Base-by-base conservation (phyloP, 2,329 filamentous ascomycete genomes). In the Chaetoscypha palmicola region DNA sequence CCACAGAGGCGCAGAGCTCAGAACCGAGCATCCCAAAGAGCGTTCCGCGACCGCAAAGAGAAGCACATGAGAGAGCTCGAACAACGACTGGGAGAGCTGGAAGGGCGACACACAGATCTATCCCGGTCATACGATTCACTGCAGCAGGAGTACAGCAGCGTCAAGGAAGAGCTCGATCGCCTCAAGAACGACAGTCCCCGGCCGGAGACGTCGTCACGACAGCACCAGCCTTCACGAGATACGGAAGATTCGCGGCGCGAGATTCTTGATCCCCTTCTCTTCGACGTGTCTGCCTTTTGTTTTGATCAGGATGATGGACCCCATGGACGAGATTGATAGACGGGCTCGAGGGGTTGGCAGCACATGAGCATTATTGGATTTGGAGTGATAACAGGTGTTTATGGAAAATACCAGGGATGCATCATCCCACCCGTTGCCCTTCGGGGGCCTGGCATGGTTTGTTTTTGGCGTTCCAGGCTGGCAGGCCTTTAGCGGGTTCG, bases 1-100 rank as follows among this genome's bases (percentile, higher is more conserved):
- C 26, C 19, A 14, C 22, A 47, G 45, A 32, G 45, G 26, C 45
- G 45, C 24, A 40, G 45, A 32, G 45, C 45, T 24, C 45, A 47
- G n/a, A 47, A 47, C 26, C 41, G 45, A 35, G 76, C 76, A 30
- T 79, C 76, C 2, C 76, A 80, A 58, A 66, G 76, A 46, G 76
- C 76, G 1, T 80, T 79, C 56, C 68, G 76, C 37, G 76, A 81
- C 58, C 69, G 77, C 41, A 81, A 80, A 55, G 76, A 83, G 56
- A 77, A 81, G 59, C 73, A 79, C 49, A 80, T 81, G 55, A 73
- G 74, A 48, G 78, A 82, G 52, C 71, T 83, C 16, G 78, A 82
- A 59, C 58, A 67, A 26, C 70, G 77, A 53, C 70, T 82, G 23
- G 62, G 62, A 36, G 70, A 74, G 14, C 64, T 77, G 38, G 71